These are phyloP conservation scores for Cyberlindnera mississippiensis DNA, from an alignment of 805 yeast genomes.

Conservation along the genomic window DNA sequence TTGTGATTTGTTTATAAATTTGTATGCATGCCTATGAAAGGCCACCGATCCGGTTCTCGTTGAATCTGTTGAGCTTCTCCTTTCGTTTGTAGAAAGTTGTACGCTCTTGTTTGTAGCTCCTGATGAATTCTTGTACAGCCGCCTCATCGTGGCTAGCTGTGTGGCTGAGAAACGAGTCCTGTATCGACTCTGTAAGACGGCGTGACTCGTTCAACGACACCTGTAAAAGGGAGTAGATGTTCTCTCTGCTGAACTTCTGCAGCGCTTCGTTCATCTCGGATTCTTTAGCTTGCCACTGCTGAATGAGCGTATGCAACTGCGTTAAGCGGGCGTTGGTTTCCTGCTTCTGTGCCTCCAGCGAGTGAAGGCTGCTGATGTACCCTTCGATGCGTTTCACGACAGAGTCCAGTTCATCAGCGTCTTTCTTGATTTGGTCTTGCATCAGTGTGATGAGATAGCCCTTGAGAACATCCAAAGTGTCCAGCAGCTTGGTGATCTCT, in stretches of 20 bases:
- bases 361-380: slow-evolving; percentile 26
- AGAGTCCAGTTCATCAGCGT: slow-evolving; percentile 25
- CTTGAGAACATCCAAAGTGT: slow-evolving; percentile 21
- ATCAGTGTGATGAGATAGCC: slow-evolving; percentile 28
- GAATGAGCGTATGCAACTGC: slow-evolving; percentile 9
- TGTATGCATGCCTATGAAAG: neutral
- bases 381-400: slow-evolving; percentile 25
- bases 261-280: slow-evolving; percentile 31
- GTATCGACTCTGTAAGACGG: slow-evolving; percentile 31
- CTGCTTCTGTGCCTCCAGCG: slow-evolving; percentile 29
- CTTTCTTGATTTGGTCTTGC: slow-evolving; percentile 22
- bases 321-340: slow-evolving; percentile 13
- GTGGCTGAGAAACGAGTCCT: slow-evolving; percentile 30
- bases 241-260: slow-evolving; percentile 35
- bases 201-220: slow-evolving; percentile 31
- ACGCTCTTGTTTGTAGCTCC: slow-evolving; percentile 38
- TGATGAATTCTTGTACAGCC: slow-evolving; percentile 35
- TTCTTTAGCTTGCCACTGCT: slow-evolving; percentile 35
- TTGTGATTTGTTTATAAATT: slow-evolving; percentile 27
- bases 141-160: slow-evolving; percentile 26
- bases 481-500: slow-evolving; percentile 23
- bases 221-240: slow-evolving; percentile 31
- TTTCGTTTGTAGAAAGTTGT: slow-evolving; percentile 40
- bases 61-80: slow-evolving; percentile 46
- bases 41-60: slow-evolving; percentile 28